These are phyloP conservation scores for Pseudoperonospora humuli DNA, from an alignment of 352 stramenopile species.

Conservation along the genomic window DNA sequence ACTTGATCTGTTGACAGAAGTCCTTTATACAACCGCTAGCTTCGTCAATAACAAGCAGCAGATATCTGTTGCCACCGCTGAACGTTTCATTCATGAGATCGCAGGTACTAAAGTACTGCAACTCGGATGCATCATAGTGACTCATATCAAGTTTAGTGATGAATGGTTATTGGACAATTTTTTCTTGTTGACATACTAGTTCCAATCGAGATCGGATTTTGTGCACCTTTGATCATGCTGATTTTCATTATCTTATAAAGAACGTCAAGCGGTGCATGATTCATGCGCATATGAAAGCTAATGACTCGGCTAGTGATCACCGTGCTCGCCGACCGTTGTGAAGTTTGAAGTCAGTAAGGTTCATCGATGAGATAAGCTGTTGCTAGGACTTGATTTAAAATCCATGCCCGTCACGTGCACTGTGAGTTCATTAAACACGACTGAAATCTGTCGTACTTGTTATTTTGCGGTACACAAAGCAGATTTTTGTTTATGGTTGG, in stretches of 20 bases:
- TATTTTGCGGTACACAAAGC: no score
- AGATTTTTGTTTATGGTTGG: no score
- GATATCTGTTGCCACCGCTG: not conserved
- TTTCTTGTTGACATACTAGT: not conserved
- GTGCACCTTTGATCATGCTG: not conserved
- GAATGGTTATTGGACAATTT: not conserved
- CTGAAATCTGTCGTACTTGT: no score
- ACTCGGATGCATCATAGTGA: not conserved
- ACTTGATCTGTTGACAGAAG: not conserved
- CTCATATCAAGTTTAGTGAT: not conserved
- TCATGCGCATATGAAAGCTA: no score
- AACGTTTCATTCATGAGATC: not conserved
- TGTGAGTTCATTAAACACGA: no score
- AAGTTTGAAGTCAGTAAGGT: no score
- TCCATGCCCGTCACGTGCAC: no score
- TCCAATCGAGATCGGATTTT: no score
- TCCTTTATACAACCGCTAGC: not conserved
- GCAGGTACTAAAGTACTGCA: not conserved
- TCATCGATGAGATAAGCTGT: no score
- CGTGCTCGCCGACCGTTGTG: no score
- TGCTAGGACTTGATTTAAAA: no score
- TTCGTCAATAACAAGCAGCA: not conserved
- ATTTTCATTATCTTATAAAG: not conserved
- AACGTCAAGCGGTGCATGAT: not conserved
- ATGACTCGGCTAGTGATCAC: no score